A percentile compares a stretch with the other conserved stretches of the same genome.
Evolutionary conservation across 257 asterid species (phyloP).

Genomic region (Solanum arcanum): DNA sequence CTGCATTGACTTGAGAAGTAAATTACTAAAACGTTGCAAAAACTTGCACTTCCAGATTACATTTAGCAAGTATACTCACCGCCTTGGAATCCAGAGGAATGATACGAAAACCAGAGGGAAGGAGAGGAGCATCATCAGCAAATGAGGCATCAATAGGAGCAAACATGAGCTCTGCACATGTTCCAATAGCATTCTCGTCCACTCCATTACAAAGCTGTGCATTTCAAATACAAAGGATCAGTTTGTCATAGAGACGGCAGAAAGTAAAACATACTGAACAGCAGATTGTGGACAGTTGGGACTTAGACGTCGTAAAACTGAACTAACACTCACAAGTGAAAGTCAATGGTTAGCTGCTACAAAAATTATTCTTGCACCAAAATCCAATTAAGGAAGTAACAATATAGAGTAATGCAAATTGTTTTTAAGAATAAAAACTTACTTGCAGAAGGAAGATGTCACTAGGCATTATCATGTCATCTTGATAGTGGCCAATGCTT

Average conservation of each 20-base stretch:
- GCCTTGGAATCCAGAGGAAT: constrained; percentile 72
- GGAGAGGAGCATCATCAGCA: constrained; percentile 95
- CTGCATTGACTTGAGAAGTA: constrained; percentile 15
- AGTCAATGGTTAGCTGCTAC: neutral
- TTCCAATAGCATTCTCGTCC: constrained; percentile 73
- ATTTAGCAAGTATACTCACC: constrained; percentile 15
- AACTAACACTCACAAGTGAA: neutral
- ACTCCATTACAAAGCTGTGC: constrained; percentile 86
- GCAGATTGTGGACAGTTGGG: neutral
- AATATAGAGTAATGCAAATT: neutral
- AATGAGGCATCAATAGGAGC: constrained; percentile 97
- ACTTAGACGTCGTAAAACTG: neutral
- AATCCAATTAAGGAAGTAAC: neutral
- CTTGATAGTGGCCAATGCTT: constrained; percentile 59
- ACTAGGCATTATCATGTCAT: constrained; percentile 66
- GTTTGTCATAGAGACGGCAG: neutral
- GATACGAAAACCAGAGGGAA: constrained; percentile 95
- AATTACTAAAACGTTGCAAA: neutral
- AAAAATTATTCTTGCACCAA: neutral
- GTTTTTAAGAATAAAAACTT: constrained; percentile 1
- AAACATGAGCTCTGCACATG: constrained; percentile 78
- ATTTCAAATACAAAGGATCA: neutral
- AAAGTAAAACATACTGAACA: neutral
- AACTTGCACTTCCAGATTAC: neutral
- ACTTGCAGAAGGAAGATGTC: constrained; percentile 95